phyloP scores from a whole-genome alignment of 306 rosid species.

The Gastrolobium villosum region DNA sequence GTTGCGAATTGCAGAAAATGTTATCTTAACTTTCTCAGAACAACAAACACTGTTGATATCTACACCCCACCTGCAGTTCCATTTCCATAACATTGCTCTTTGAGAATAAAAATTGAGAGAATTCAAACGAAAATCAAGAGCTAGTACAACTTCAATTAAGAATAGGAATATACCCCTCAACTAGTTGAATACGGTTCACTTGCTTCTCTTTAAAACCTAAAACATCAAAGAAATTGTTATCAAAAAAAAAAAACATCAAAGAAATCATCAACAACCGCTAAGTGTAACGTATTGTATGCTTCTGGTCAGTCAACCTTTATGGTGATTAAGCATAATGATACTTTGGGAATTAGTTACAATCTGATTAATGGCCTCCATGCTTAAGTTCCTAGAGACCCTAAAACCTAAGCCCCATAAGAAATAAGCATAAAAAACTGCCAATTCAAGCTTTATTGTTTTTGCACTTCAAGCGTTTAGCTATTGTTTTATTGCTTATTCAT shows the following conservation, averaged over 20 bases:
- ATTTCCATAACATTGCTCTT: conserved; percentile 17
- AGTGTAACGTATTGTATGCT: too few species aligned
- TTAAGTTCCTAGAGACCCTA: too few species aligned
- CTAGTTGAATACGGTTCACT: conserved; percentile 71
- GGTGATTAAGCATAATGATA: too few species aligned
- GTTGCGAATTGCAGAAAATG: conserved; percentile 69
- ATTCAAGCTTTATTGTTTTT: too few species aligned
- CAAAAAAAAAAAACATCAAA: conserved; percentile 76
- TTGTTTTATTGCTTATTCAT: too few species aligned
- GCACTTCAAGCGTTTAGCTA: too few species aligned
- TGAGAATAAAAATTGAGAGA: conserved; percentile 3
- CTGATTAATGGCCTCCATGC: too few species aligned
- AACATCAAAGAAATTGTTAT: too few species aligned
- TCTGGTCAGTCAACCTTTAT: too few species aligned
- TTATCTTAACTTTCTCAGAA: conserved; percentile 76
- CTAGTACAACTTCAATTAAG: neutral
- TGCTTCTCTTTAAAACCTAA: conserved; percentile 78
- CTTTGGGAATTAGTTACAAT: too few species aligned
- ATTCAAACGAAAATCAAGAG: conserved; percentile 19
- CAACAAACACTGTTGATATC: conserved; percentile 60
- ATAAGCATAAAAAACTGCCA: too few species aligned
- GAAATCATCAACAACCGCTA: conserved; percentile 86
- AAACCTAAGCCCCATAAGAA: too few species aligned
- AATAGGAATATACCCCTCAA: conserved; percentile 67
- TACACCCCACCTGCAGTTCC: conserved; percentile 82